These are phyloP conservation scores for Aspergillus ustus DNA, from an alignment of 2,329 filamentous ascomycete genomes.

Conservation along the genomic window DNA sequence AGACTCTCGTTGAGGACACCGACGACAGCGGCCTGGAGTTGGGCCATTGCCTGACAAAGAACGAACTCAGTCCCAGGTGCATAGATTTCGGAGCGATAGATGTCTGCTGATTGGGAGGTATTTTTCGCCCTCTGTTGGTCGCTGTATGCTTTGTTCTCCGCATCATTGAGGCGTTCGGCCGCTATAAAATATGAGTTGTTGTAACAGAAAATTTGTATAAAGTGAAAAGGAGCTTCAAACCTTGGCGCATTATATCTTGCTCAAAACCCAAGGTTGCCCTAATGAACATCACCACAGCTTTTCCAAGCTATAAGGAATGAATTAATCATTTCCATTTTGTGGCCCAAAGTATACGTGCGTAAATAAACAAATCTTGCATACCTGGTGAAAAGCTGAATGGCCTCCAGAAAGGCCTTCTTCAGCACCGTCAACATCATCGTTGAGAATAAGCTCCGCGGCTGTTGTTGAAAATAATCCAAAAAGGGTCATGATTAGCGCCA, in stretches of 20 bases:
- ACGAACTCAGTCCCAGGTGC: conserved; percentile 85
- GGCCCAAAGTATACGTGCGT: not conserved
- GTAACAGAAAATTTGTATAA: not conserved
- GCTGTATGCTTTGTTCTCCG: conserved; percentile 75
- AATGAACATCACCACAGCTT: conserved; percentile 82
- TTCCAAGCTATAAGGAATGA: conserved; percentile 63
- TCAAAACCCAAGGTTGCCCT: conserved; percentile 87
- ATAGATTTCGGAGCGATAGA: conserved; percentile 69
- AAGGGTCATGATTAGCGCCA: conserved; percentile 14
- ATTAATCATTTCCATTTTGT: conserved; percentile 12
- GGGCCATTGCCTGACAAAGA: conserved; percentile 80
- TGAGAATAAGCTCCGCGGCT: conserved; percentile 76
- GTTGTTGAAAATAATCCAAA: conserved; percentile 13
- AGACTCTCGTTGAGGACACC: conserved; percentile 90
- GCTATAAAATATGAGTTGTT: conserved; percentile 53
- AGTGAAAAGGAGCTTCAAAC: conserved; percentile 38
- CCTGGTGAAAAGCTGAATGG: conserved; percentile 83
- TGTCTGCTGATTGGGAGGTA: conserved; percentile 56
- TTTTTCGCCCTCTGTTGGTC: conserved; percentile 77
- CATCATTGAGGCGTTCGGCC: conserved; percentile 70
- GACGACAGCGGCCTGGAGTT: conserved; percentile 87
- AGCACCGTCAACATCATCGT: conserved; percentile 86
- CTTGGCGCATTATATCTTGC: conserved; percentile 84
- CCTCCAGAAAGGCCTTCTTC: conserved; percentile 73
- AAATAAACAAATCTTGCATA: conserved; percentile 35